Evolutionary conservation across 768 basidiomycete genomes (phyloP), one percentile per base, ranked within the genome.

Genomic region (Coprinellus micaceus): DNA sequence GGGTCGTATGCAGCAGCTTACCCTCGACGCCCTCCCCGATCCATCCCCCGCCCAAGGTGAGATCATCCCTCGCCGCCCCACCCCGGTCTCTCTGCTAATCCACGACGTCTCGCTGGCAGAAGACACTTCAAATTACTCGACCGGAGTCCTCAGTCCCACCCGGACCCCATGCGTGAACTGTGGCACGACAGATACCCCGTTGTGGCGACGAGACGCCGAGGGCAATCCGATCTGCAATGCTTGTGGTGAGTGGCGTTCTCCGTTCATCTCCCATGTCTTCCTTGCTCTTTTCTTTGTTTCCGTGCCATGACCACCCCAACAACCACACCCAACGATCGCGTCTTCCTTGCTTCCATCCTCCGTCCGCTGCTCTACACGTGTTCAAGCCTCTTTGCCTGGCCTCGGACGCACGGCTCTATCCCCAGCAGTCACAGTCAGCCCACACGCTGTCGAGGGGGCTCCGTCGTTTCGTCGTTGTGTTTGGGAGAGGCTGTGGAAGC

Each of bases 171-270:
- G 89, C 68, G 77, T 83, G 37, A 89, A 89, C 69, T 91, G 92
- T 71, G 84, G 84, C 17, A 86, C 88, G n/a, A 74, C 79, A 4
- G 80, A 83, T 60, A 91, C 90, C 54, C 91, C 91, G 33, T 82
- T 93, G 25, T 94, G 92, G 92, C 77, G 91, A 63, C 81, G 91
- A 63, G 90, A 90, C 67, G 75, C 79, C 43, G 84, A 89, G 63
- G 92, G 91, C 56, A 90, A 88, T 70, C 82, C 86, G 48, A 82
- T 94, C 66, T 94, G 92, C 77, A 94, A 94, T 70, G 88, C 89
- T 51, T 94, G 92, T 71, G 92, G 91, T 93, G 69, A 81, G 90
- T 54, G n/a, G n/a, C 53, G 44, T 82, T 56, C 17, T 24, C 12
- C 25, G 43, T 49, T 67, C 66, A 64, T 65, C 70, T 46, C 52